Base-by-base conservation (phyloP, 148 eudicot genomes). In the Limonium bicolor region DNA sequence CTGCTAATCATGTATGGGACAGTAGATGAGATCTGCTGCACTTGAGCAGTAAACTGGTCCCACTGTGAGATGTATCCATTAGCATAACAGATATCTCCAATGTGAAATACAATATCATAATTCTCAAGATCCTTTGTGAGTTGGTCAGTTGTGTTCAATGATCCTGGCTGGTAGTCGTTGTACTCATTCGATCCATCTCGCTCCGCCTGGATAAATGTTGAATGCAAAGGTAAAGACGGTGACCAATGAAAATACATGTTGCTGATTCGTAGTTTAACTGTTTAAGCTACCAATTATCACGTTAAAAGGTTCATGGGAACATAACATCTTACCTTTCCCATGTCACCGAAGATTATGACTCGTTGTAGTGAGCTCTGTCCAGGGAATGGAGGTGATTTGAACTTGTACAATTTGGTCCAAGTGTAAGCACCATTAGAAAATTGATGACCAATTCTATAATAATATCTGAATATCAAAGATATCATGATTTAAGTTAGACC, bases 41-140 rank as follows among this genome's bases (percentile, higher is more conserved):
- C 73, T 61, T 84, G 93, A 26, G 86, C 62, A 5, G 95, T 80
- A 51, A 90, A 90, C 36, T 90, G 95, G 72, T 84, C 95, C 95
- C 95, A 90, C 50, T 83, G 84, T 7, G 97, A 88, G 25, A 83
- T 56, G 23, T 88, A 88, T 22, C 94, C 97, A 48, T 77, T 80
- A 11, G 95, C 65, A 61, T 90, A 90, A 3, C 64, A 12, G 10
- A 90, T 36, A 48, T 80, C 97, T 48, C 97, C 95, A 24, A 84
- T 84, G 20, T 84, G 93, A 55, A 84, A 80, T 23, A 84, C 97
- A 23, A 77, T 71, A 64, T 90, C 97, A 23, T 67, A 45, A 62
- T 90, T 70, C 34, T 64, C 18, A 3, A 80, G 62, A 51, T 90
- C 87, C 15, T 70, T 68, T 59, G 75, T 78, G 30, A 84, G 73